Evolutionary conservation across 257 asterid genomes (phyloP).

Genomic region (Ilex aquifolium): DNA sequence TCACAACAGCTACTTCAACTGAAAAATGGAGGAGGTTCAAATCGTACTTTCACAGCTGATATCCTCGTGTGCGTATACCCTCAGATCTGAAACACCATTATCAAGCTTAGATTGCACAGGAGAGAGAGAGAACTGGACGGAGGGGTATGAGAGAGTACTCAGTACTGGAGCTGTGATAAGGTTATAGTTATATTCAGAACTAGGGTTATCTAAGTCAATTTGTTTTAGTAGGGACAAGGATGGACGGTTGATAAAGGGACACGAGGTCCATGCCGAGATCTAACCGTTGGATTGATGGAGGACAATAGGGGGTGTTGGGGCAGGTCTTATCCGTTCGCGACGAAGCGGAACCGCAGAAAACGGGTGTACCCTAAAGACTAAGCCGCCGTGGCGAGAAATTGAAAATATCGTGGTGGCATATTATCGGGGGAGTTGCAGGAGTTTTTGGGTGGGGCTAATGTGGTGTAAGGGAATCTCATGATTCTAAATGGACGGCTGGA

Average conservation of each 20-base stretch:
- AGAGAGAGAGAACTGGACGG: constrained; percentile 11
- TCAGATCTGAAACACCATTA: constrained; percentile 34
- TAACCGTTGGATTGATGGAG: too few relatives aligned
- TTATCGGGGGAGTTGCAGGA: not conserved
- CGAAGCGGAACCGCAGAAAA: constrained; percentile 36
- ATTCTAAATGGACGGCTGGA: constrained; percentile 44
- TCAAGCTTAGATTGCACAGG: constrained; percentile 30
- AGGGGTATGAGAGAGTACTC: constrained; percentile 17
- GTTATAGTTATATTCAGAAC: constrained; percentile 13
- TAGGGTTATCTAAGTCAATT: too few relatives aligned
- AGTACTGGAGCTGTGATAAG: constrained; percentile 38
- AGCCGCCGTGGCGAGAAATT: constrained; percentile 15
- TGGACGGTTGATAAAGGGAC: not conserved
- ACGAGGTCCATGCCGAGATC: constrained; percentile 11
- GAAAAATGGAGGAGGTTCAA: constrained; percentile 15
- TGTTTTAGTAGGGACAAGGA: too few relatives aligned
- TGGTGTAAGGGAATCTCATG: constrained; percentile 33
- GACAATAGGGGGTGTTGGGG: not conserved
- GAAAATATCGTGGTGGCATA: not conserved
- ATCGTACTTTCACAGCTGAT: constrained; percentile 13
- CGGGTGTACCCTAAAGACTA: constrained; percentile 16
- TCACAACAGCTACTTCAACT: not conserved
- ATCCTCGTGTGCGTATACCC: not conserved
- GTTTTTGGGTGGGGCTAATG: not conserved
- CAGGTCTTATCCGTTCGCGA: constrained; percentile 30